Base-by-base conservation (phyloP, 2,329 filamentous ascomycete species). In the Exophiala calicioides region DNA sequence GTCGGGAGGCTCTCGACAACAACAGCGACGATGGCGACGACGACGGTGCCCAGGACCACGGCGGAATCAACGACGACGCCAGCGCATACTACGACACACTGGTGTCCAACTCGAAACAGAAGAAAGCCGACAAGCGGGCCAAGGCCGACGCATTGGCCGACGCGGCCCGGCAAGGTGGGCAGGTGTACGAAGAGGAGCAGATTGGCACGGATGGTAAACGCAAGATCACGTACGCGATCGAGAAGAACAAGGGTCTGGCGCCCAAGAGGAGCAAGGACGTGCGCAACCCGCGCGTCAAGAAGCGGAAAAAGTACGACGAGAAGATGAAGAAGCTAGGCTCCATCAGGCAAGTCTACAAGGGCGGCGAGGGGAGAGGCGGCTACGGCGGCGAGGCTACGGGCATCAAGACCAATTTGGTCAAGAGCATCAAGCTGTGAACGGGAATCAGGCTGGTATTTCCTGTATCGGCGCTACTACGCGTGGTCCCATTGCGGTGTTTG, bases 251-350 rank as follows among this genome's bases (percentile, higher is more conserved):
- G 79, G 93, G 93, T 23, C 73, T 98, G 54, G 84, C 88, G 49
- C 89, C 90, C 35, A 85, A 86, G 69, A 79, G 91, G 55, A 94
- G 86, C 78, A 97, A 98, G 82, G 90, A 95, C 60, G 86, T 90
- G 48, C 78, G 91, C 55, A 98, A 98, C 72, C 90, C 93, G 26
- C 79, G 93, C 67, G 91, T 97, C 57, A 98, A 97, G 85, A 97
- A 96, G 85, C 83, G 89, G 70, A 89, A 89, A 82, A 90, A 89
- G 81, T 98, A 82, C 68, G 90, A 94, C 65, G 86, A 90, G 68
- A 96, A 95, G 79, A 86, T 91, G 80, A 97, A 96, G 87, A 96
- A 97, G 78, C 71, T 97, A 64, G 82, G 81, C 62, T 91, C 86
- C 65, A 88, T 90, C 75, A 88, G 86, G 73, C 80, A 87, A 6